Base-by-base conservation (phyloP, 768 basidiomycete species). In the Asterophora lycoperdoides region DNA sequence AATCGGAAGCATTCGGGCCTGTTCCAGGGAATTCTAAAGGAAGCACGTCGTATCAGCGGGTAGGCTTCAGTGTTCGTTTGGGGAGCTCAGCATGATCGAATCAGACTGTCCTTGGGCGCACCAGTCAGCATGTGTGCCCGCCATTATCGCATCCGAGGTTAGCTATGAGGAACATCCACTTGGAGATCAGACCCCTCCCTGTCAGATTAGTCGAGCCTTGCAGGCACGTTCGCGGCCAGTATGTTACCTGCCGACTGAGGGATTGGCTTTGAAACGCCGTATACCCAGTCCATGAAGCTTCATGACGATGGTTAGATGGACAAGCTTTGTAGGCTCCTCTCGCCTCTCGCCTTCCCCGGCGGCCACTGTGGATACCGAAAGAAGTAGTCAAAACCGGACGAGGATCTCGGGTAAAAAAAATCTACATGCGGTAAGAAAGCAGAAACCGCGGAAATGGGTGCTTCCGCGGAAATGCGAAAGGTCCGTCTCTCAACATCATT, bases 401-500 rank as follows among this genome's bases (percentile, higher is more conserved):
- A 56, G 54, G 49, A 60, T 60, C 58, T 57, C 52, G 52, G 58
- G 39, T 59, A 54, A 44, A 44, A 44, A 30, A 41, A 42, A 37
- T 35, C 44, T 48, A 18, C 44, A 57, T 57, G 46, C 54, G 49
- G 52, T 48, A 57, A 51, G 48, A 51, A 49, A 37, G 37, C 37
- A 53, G 58, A 52, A 54, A 54, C 60, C 64, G 60, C 60, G 61
- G 64, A 51, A 53, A 56, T 35, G 42, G 33, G 40, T 18, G 19
- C 40, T 56, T 30, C 64, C 64, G 62, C 61, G 64, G 64, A 65
- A 53, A 62, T 57, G 47, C 42, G 54, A 46, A 19, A 55, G 52
- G 49, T 52, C 52, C 54, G 54, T 53, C 54, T 50, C 59, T 58
- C 58, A 62, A 61, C 59, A 68, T 70, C 67, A 67, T 67, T 63